phyloP scores from a whole-genome alignment of 371 early-diverging fungal species.

The Caulochytrium protostelioides region DNA sequence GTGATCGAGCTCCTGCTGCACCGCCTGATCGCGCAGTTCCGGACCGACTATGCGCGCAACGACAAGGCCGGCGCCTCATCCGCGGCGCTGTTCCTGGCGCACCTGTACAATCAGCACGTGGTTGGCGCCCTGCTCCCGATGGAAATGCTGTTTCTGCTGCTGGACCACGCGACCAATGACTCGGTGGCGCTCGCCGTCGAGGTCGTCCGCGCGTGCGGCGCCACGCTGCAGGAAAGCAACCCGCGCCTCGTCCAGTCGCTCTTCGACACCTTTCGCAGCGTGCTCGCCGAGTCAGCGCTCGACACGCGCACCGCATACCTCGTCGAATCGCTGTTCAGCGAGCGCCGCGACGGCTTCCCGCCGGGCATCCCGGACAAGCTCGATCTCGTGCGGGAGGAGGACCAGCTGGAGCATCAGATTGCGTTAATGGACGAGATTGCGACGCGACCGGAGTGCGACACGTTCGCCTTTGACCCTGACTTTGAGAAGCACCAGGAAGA shows the following conservation, averaged over 20 bases:
- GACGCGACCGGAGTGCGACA: conserved; percentile 53
- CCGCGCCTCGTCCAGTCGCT: conserved; percentile 65
- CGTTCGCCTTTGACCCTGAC: conserved; percentile 60
- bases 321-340: conserved; percentile 91
- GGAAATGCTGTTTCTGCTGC: conserved; percentile 58
- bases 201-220: conserved; percentile 77
- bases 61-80: conserved; percentile 75
- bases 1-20: conserved; percentile 72
- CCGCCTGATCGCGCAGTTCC: conserved; percentile 69
- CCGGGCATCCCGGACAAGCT: conserved; percentile 35
- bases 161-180: conserved; percentile 87
- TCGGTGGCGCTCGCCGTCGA: conserved; percentile 94
- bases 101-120: conserved; percentile 77
- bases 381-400: conserved; percentile 86
- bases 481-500: conserved; percentile 62
- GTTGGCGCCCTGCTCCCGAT: conserved; percentile 73
- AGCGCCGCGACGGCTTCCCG: conserved; percentile 82
- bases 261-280: conserved; percentile 76
- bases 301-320: conserved; percentile 90
- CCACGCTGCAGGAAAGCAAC: conserved; percentile 52
- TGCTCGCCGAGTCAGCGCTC: conserved; percentile 79
- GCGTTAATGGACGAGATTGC: conserved; percentile 70
- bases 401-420: conserved; percentile 81
- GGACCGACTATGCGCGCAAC: conserved; percentile 70
- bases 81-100: conserved; percentile 68